These are phyloP conservation scores for Cyberlindnera sargentensis DNA, from an alignment of 805 yeast genomes.

Conservation along the genomic window DNA sequence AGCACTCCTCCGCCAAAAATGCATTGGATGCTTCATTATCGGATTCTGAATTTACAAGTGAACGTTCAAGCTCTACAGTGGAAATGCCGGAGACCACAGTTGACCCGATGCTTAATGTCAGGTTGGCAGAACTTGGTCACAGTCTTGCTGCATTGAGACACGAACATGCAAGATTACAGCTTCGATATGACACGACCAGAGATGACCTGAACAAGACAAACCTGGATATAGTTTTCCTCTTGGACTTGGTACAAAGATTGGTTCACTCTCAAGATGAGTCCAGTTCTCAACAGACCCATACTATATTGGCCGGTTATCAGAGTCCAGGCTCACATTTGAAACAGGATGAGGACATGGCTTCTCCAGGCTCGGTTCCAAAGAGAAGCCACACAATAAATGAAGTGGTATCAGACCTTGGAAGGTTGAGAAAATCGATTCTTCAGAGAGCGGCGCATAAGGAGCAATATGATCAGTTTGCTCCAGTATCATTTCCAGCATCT, in stretches of 20 bases:
- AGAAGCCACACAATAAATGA: constrained; percentile 10
- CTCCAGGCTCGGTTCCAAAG: constrained; percentile 14
- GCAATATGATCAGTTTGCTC: constrained; percentile 15
- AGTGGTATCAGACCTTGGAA: constrained; percentile 18
- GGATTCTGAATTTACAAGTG: constrained; percentile 17
- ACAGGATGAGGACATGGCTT: constrained; percentile 11
- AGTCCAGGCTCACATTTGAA: constrained; percentile 7
- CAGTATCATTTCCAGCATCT: constrained; percentile 20
- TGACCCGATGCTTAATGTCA: constrained; percentile 21
- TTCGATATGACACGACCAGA: constrained; percentile 40
- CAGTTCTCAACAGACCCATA: constrained; percentile 6
- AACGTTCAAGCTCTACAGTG: constrained; percentile 14
- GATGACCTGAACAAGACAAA: constrained; percentile 44
- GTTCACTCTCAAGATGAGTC: constrained; percentile 3
- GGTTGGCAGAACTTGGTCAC: constrained; percentile 33
- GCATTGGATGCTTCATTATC: constrained; percentile 8
- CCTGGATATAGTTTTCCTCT: constrained; percentile 43
- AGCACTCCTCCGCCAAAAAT: constrained; percentile 22
- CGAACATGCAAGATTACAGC: constrained; percentile 36
- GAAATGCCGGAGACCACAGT: constrained; percentile 10
- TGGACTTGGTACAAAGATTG: constrained; percentile 38
- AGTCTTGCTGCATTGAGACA: constrained; percentile 31
- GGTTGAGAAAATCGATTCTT: constrained; percentile 21
- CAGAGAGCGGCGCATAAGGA: constrained; percentile 23
- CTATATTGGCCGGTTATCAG: neutral